Evolutionary conservation across 768 basidiomycete species (phyloP), one percentile per base, ranked within the genome.

Genomic region (Trametes elegans): DNA sequence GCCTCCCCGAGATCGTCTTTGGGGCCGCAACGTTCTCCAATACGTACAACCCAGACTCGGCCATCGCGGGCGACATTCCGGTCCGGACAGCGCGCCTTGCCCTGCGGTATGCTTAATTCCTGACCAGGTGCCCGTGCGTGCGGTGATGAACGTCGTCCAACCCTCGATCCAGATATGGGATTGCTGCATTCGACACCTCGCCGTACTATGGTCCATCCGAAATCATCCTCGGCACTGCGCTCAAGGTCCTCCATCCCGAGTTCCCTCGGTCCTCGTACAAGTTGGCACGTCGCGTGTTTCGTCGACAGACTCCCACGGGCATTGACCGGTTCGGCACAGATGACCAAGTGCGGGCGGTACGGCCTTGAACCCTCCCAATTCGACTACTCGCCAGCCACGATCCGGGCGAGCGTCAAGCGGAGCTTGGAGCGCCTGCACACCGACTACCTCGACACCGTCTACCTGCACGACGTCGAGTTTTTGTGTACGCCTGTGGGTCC

Each of bases 331-430:
- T 18, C 27, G 4, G 7, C 43, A 3, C 53, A 93, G 90, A 85
- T 92, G 74, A 91, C 90, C 9, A 95, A 95, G 67, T 89, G 88
- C 57, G 93, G 93, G 21, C 80, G 92, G 31, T 90, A 87, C 64
- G 90, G 88, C 7, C 32, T 65, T 16, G 64, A 63, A 23, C 64
- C 64, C 16, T 70, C 73, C 1, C 73, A 76, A 38, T 93, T 93
- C 61, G 88, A 95, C 69, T 94, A 93, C 70, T 74, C 80, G 2
- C 86, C 88, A 1, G 59, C 66, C 5, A 81, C 78, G 31, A 81
- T 95, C 49, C 82, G 86, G 16, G 74, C 76, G 19, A 87, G 85
- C 58, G 79, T 95, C 16, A 68, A 75, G 43, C 81, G 80, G 53
- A 90, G 88, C 62, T 72, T 93, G 28, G 70, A 75, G 38, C 82